Conservation (phyloP, 495 filamentous ascomycete species). For the Venustampulla echinocandica region DNA sequence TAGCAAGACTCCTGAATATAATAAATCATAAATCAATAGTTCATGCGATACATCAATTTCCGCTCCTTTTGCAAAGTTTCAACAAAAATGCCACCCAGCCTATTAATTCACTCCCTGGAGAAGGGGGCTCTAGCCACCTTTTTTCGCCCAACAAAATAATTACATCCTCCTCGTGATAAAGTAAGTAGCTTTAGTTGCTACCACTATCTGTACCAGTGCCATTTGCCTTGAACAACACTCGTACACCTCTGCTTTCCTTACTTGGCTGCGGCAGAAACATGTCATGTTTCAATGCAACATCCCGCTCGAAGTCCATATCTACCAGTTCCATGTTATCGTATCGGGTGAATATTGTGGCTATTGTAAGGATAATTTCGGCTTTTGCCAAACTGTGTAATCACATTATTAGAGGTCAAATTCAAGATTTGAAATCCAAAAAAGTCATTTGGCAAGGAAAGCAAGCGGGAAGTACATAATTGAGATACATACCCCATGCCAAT, state of each 20-base stretch:
- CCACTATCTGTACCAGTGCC: no score
- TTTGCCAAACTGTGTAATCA: slow-evolving; percentile 26
- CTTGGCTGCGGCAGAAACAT: slow-evolving; percentile 1
- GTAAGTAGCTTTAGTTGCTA: no score
- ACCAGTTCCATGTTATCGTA: slow-evolving; percentile 21
- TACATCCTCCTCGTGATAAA: no score
- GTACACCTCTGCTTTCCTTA: slow-evolving; percentile 4
- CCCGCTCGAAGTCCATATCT: slow-evolving; percentile 3
- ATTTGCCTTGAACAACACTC: not conserved
- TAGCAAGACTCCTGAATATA: no score
- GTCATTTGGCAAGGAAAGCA: not conserved
- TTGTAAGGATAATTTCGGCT: slow-evolving; percentile 26
- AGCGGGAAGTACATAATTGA: slow-evolving; percentile 1
- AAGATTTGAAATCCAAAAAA: not conserved
- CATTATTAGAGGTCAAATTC: slow-evolving; percentile 1
- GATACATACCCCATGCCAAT: slow-evolving; percentile 32
- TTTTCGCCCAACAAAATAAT: no score
- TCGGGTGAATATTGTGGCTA: slow-evolving; percentile 30
- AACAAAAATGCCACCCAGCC: no score
- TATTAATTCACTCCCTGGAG: no score
- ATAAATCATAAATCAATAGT: no score
- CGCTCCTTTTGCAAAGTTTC: no score
- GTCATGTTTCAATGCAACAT: slow-evolving; percentile 1
- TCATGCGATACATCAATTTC: no score
- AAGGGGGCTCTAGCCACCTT: no score